Evolutionary conservation across 1,284 basidiomycete genomes (phyloP), one percentile per base, ranked within the genome.

Genomic region (Ustilago sp.): DNA sequence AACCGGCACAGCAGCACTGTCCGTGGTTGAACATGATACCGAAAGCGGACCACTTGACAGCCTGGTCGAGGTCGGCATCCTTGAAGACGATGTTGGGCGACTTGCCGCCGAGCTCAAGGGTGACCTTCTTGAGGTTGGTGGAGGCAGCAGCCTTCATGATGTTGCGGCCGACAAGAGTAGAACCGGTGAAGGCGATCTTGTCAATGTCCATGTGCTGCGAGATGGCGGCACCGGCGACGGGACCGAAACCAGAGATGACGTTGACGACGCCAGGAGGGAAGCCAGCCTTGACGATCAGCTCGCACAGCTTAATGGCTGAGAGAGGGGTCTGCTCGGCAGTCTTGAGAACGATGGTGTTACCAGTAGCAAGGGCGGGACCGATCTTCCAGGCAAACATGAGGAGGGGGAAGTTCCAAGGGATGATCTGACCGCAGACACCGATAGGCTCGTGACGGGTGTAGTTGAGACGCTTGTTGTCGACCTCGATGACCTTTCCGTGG

Each of bases 371-470:
- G 15, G 87, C 87, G n/a, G 84, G 84, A 11, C 82, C 86, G 8
- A 94, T 92, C 89, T 97, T 80, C 77, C 74, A 85, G 48, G 81
- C 81, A 28, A 81, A 72, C 70, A 83, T 80, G 68, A 76, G 79
- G 39, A 77, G 47, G 15, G 94, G 94, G 86, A 94, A 95, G 87
- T 95, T 95, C 78, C 75, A 82, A 13, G 77, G 81, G 59, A 77
- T 83, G 74, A 83, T 83, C 64, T 83, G 81, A 59, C 81, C 81
- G 63, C 78, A 94, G 67, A 98, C 94, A 79, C 95, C 96, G 80
- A 97, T 92, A 17, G 96, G 95, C 87, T 98, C 95, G 86, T 97
- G 94, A 35, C 91, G 89, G 87, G 87, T 93, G 91, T 82, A 83
- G 71, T 79, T 75, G 64, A 84, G 73, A 87, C 94, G 94, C 62